These are phyloP conservation scores for Eutrema heterophyllum DNA, from an alignment of 345 rosid species.

Conservation along the genomic window DNA sequence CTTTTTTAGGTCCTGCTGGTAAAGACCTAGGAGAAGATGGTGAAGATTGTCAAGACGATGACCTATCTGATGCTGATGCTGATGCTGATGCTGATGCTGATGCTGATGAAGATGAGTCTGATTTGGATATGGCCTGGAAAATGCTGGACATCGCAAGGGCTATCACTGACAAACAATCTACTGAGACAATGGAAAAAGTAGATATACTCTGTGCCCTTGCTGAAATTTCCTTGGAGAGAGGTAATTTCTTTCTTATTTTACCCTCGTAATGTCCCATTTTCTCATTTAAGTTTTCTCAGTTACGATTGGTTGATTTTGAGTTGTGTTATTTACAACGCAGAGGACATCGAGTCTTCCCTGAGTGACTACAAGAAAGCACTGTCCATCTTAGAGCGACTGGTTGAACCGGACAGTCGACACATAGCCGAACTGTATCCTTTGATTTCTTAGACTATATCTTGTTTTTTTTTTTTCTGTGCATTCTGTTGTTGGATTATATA, in stretches of 20 bases:
- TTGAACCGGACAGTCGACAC: constrained; percentile 84
- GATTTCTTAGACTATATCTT: neutral
- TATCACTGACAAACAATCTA: constrained; percentile 60
- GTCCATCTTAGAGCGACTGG: constrained; percentile 61
- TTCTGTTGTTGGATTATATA: neutral
- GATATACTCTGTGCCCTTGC: constrained; percentile 76
- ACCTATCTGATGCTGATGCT: constrained; percentile 45
- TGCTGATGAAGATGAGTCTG: constrained; percentile 89
- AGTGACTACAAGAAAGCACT: constrained; percentile 78
- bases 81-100: constrained; percentile 44
- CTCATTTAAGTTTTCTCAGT: neutral
- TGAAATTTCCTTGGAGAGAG: constrained; percentile 91
- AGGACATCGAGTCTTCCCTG: constrained; percentile 93
- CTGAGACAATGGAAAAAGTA: constrained; percentile 75
- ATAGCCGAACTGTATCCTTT: constrained; percentile 92
- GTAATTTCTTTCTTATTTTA: constrained; percentile 33
- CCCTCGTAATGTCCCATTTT: neutral
- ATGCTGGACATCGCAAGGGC: constrained; percentile 92
- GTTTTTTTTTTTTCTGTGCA: neutral
- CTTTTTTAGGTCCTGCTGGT: constrained; percentile 37
- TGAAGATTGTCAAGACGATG: constrained; percentile 56
- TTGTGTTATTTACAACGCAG: constrained; percentile 35
- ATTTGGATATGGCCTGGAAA: constrained; percentile 94
- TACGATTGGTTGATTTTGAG: neutral
- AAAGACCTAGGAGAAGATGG: constrained; percentile 51